Base-by-base conservation (phyloP, 257 asterid genomes). In the Leptodermis oblonga region DNA sequence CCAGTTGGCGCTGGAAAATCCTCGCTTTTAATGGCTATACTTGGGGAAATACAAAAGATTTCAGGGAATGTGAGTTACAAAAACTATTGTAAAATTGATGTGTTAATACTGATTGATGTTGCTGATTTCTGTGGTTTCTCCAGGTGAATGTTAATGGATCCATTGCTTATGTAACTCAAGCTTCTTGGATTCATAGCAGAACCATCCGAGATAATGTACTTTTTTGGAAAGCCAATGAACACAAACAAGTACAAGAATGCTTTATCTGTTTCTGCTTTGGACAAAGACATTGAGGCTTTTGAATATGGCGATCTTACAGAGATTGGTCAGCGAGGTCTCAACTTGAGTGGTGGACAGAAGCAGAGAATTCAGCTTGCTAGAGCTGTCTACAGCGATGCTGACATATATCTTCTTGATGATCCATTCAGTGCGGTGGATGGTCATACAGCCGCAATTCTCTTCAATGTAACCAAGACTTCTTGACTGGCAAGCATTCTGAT, bases 371-470 rank as follows among this genome's bases (percentile, higher is more conserved):
- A 88, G 70, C 86, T 91, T 15, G 97, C 97, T 53, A 88, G 97
- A 68, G 96, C 96, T 1, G 89, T 91, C 4, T 88, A 91, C 12
- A 73, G 63, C 22, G 91, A 87, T 73, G 88, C 92, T 6, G 91
- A 91, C 17, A 85, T 91, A 4, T 91, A 84, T 83, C 86, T 80
- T 69, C 87, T 88, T 20, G 97, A 91, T 30, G 97, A 91, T 65
- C 96, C 97, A 65, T 91, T 91, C 72, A 87, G 97, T 73, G 97
- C 96, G 9, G 92, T 91, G 10, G 97, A 90, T 83, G 97, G 96
- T 67, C 95, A 88, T 42, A 88, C 97, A 61, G 91, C 97, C 26
- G 78, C 86, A 62, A 37, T 77, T 26, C 95, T 90, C 73, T 90
- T 87, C 70, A 80, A 87, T 54, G 96, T 90, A 77, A 70, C 85